A percentile compares a stretch with the other conserved stretches of the same genome.
phyloP scores from a whole-genome alignment of 768 basidiomycete species.

The Tylopilus rubrobrunneus region DNA sequence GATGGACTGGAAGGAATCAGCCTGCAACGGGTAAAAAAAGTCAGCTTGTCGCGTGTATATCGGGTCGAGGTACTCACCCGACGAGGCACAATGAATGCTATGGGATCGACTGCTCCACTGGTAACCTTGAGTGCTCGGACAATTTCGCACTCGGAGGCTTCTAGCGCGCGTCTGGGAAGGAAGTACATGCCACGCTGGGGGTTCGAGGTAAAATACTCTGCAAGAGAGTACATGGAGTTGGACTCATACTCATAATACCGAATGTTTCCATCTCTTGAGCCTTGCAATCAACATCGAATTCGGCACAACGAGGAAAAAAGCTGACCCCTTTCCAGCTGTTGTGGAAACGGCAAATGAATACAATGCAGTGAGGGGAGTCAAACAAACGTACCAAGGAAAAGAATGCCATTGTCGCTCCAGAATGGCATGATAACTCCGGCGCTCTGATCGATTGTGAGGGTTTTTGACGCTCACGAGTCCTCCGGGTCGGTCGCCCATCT shows the following conservation, averaged over 20 bases:
- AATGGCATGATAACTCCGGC: too few species aligned
- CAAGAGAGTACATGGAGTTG: conserved; percentile 69
- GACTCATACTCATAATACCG: conserved; percentile 96
- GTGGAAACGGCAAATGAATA: not conserved
- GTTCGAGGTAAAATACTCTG: too few species aligned
- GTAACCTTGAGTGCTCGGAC: conserved; percentile 90
- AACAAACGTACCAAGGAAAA: too few species aligned
- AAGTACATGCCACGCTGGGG: too few species aligned
- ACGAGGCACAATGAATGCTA: conserved; percentile 96
- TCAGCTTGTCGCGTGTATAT: not conserved
- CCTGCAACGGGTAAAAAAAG: conserved; percentile 36
- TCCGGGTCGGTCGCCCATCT: too few species aligned
- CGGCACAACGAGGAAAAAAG: conserved; percentile 1
- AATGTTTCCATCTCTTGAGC: conserved; percentile 84
- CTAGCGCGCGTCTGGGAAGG: conserved; percentile 88
- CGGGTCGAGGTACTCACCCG: too few species aligned
- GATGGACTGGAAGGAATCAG: conserved; percentile 96
- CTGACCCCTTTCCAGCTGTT: conserved; percentile 82
- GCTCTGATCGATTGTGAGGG: conserved; percentile 77
- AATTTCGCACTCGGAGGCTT: conserved; percentile 89
- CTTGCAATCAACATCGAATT: conserved; percentile 1
- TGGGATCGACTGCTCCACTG: conserved; percentile 75
- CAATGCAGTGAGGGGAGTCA: not conserved
- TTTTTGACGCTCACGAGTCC: conserved; percentile 74
- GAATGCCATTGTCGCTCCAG: too few species aligned